A percentile compares a stretch with the other conserved stretches of the same genome.
phyloP scores from a whole-genome alignment of 1,284 basidiomycete species.

The Porphyrellus sp. region DNA sequence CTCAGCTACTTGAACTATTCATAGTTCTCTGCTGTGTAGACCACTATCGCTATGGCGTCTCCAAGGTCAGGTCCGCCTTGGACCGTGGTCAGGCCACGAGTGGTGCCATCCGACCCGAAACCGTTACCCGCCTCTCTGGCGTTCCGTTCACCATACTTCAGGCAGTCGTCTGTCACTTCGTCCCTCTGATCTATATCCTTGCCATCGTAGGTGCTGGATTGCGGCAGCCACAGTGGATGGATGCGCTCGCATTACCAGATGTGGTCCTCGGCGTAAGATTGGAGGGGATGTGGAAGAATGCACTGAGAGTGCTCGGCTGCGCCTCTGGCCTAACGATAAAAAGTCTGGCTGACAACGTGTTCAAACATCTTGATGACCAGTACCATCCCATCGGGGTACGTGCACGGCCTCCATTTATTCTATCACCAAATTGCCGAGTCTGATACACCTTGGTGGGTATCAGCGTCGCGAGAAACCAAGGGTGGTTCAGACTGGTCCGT shows the following conservation, averaged over 20 bases:
- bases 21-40: conserved; percentile 5
- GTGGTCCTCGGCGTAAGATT: background rate
- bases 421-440: background rate
- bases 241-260: conserved; percentile 1
- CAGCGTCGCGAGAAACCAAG: conserved; percentile 1
- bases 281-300: background rate
- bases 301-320: conserved; percentile 15
- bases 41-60: background rate
- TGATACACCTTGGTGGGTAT: background rate
- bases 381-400: conserved; percentile 16
- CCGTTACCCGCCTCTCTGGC: conserved; percentile 6
- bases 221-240: conserved; percentile 30
- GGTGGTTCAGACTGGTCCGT: background rate
- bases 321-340: background rate
- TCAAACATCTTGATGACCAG: conserved; percentile 12
- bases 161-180: background rate
- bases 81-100: conserved; percentile 17
- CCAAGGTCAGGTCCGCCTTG: background rate
- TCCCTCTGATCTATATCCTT: conserved; percentile 16
- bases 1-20: conserved; percentile 25
- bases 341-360: background rate
- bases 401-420: background rate
- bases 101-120: conserved; percentile 19
- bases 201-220: conserved; percentile 17
- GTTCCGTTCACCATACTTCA: conserved; percentile 21